Conservation (phyloP, 495 filamentous ascomycete genomes). For the Penicillium atrosanguineum region DNA sequence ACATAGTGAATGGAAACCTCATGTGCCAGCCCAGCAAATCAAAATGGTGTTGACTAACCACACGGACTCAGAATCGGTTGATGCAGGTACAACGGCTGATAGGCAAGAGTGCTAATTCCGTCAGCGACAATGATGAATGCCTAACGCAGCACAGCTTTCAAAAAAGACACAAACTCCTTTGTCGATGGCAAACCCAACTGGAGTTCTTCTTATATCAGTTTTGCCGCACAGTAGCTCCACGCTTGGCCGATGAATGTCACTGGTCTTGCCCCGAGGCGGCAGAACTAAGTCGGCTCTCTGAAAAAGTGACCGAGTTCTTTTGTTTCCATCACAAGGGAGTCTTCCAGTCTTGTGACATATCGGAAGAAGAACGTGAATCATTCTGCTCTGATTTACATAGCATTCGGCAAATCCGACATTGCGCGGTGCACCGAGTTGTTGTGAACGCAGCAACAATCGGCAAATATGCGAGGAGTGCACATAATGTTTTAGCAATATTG, state of each 20-base stretch:
- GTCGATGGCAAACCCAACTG: constrained; percentile 5
- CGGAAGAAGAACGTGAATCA: constrained; percentile 7
- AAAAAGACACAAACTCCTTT: not conserved
- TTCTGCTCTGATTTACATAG: constrained; percentile 9
- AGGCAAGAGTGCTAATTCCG: too few species aligned
- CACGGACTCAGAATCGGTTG: too few species aligned
- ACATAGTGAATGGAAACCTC: too few species aligned
- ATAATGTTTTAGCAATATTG: too few species aligned
- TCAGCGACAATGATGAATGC: too few species aligned
- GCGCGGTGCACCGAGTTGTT: constrained; percentile 7
- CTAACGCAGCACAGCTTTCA: not conserved
- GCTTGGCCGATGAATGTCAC: constrained; percentile 2
- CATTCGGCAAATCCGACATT: constrained; percentile 11
- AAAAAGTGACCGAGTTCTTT: constrained; percentile 10
- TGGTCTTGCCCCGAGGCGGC: constrained; percentile 13
- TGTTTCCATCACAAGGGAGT: constrained; percentile 9
- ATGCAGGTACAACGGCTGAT: too few species aligned
- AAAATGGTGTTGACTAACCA: too few species aligned
- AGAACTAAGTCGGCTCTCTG: constrained; percentile 9
- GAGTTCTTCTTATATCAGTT: constrained; percentile 10
- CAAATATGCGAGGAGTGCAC: constrained; percentile 3
- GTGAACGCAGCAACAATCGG: constrained; percentile 3
- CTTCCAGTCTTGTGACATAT: constrained; percentile 3
- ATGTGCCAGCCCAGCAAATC: too few species aligned
- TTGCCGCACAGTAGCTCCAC: constrained; percentile 5